phyloP scores from a whole-genome alignment of 805 yeast genomes.

The Candida adriatica region DNA sequence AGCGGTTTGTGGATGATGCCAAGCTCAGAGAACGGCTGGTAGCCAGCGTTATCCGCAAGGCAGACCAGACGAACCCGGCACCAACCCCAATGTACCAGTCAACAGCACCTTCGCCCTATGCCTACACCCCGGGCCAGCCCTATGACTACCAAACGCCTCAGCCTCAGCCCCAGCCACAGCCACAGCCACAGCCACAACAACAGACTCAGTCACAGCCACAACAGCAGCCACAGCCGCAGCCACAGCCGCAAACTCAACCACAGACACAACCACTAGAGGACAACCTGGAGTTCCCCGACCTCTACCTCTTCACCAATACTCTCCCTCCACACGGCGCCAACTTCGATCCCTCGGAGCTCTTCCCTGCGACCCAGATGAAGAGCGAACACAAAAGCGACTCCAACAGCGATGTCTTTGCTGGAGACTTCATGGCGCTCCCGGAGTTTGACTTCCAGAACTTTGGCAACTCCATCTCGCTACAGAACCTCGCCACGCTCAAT shows the following conservation, averaged over 20 bases:
- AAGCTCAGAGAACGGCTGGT: constrained; percentile 20
- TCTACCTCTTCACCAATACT: constrained; percentile 22
- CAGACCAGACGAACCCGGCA: constrained; percentile 6
- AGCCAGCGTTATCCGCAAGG: constrained; percentile 11
- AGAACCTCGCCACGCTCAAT: constrained; percentile 20
- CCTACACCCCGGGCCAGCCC: constrained; percentile 3
- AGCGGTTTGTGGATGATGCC: constrained; percentile 32
- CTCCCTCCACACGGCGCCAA: constrained; percentile 14
- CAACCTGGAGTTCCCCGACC: constrained; percentile 22
- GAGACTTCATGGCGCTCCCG: constrained; percentile 21
- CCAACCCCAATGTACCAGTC: constrained; percentile 12
- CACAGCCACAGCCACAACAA: constrained; percentile 1
- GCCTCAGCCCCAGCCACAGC: constrained; percentile 1
- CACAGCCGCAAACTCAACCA: too few species aligned
- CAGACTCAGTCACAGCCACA: constrained; percentile 2
- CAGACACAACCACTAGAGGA: constrained; percentile 4
- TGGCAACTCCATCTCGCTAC: constrained; percentile 17
- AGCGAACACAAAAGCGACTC: constrained; percentile 11
- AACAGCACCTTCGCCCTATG: constrained; percentile 7
- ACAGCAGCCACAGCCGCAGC: constrained; percentile 1
- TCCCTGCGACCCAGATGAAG: constrained; percentile 11
- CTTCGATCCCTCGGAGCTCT: constrained; percentile 23
- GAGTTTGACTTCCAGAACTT: constrained; percentile 22
- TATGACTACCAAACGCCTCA: constrained; percentile 7
- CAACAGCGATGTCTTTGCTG: constrained; percentile 12